Conservation (phyloP, 2,329 filamentous ascomycete species). For the Botrytis deweyae region DNA sequence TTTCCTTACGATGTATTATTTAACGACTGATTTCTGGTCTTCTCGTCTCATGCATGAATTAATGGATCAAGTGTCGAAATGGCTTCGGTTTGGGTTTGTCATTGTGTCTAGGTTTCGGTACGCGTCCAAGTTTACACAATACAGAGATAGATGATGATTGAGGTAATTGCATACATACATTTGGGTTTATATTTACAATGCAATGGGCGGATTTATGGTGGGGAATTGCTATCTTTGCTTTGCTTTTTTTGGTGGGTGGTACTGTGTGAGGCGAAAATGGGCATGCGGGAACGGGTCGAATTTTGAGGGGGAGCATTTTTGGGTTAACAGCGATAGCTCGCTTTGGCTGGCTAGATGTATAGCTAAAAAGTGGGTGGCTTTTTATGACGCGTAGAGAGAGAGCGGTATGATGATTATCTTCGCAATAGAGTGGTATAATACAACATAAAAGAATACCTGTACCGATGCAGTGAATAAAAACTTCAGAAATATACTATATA, state of each 20-base stretch:
- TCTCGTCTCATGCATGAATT: slow-evolving; percentile 3
- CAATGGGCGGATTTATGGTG: background rate
- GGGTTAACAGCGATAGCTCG: background rate
- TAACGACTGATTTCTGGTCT: background rate
- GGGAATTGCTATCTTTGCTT: background rate
- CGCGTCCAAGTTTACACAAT: background rate
- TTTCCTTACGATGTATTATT: slow-evolving; percentile 6
- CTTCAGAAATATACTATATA: background rate
- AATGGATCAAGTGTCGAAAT: background rate
- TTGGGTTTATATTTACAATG: background rate
- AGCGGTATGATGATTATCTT: background rate
- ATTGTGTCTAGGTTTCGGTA: background rate
- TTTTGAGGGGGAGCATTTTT: background rate
- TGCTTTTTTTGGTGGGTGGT: background rate
- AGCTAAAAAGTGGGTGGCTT: background rate
- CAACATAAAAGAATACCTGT: background rate
- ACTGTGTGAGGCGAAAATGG: background rate
- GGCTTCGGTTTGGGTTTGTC: background rate
- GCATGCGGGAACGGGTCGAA: background rate
- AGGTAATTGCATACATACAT: background rate
- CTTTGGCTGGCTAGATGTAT: background rate
- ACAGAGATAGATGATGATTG: background rate
- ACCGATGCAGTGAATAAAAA: background rate
- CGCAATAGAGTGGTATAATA: background rate
- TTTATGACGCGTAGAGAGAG: background rate